These are phyloP conservation scores for Angomonas ambiguus DNA, from an alignment of 208 protist genomes.

Conservation along the genomic window DNA sequence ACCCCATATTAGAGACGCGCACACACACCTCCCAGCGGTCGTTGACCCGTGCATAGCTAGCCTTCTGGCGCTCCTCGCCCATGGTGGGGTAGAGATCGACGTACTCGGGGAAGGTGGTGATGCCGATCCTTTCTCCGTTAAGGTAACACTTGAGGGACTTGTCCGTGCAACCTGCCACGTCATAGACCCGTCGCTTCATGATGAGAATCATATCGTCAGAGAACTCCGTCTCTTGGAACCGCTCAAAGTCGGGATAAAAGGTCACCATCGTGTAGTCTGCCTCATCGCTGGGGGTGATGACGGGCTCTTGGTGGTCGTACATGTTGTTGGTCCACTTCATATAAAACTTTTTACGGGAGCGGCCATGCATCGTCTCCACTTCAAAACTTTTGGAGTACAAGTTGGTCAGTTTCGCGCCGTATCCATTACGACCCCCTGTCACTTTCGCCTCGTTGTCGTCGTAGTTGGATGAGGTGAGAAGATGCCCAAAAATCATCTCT, in stretches of 20 bases:
- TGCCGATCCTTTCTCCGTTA: slow-evolving; percentile 93
- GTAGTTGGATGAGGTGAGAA: slow-evolving; percentile 99
- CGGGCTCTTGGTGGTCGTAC: slow-evolving; percentile 87
- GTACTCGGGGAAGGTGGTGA: slow-evolving; percentile 97
- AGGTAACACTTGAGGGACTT: slow-evolving; percentile 93
- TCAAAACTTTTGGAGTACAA: slow-evolving; percentile 98
- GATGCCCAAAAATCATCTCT: slow-evolving; percentile 99
- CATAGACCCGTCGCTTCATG: slow-evolving; percentile 97
- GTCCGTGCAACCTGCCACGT: slow-evolving; percentile 97
- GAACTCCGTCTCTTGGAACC: slow-evolving; percentile 96
- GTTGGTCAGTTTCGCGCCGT: slow-evolving; percentile 99
- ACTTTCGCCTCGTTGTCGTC: slow-evolving; percentile 97
- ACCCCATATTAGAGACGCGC: slow-evolving; percentile 89
- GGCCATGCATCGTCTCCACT: slow-evolving; percentile 96
- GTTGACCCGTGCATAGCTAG: slow-evolving; percentile 82
- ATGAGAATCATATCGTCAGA: slow-evolving; percentile 96
- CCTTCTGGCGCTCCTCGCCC: slow-evolving; percentile 74
- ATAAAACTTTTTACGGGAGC: slow-evolving; percentile 89
- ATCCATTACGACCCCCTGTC: slow-evolving; percentile 95
- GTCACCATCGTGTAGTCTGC: slow-evolving; percentile 98
- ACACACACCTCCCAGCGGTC: slow-evolving; percentile 98
- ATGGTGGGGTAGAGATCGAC: slow-evolving; percentile 94
- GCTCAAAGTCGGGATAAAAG: slow-evolving; percentile 97
- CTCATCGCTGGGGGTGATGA: slow-evolving; percentile 69
- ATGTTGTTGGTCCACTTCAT: slow-evolving; percentile 98